Percentiles rank a stretch among this genome's conserved stretches.
Conservation (phyloP, 2,329 filamentous ascomycete species). For the Ophiosphaerella herpotricha region DNA sequence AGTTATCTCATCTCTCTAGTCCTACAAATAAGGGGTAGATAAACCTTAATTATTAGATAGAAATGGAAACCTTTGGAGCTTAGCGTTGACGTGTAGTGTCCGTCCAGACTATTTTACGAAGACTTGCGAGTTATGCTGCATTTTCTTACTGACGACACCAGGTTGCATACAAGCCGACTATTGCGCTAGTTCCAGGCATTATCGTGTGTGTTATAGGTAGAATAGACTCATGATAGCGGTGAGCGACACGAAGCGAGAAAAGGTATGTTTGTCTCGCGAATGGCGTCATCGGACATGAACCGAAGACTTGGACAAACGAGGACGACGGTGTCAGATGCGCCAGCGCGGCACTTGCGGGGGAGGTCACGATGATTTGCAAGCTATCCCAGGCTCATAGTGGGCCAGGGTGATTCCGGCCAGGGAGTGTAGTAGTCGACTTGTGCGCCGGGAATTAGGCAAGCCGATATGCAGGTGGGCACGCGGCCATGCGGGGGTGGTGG, state of each 20-base stretch:
- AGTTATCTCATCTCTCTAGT: too few relatives aligned
- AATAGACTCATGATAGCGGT: constrained; percentile 18
- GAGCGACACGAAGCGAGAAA: constrained; percentile 4
- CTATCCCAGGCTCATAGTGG: not conserved
- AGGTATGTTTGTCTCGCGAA: constrained; percentile 3
- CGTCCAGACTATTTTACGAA: too few relatives aligned
- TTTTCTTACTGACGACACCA: too few relatives aligned
- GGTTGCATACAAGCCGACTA: too few relatives aligned
- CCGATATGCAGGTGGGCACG: constrained; percentile 20
- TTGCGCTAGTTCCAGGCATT: not conserved
- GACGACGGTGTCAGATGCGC: constrained; percentile 10
- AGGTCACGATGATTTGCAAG: constrained; percentile 15
- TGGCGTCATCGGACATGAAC: constrained; percentile 21
- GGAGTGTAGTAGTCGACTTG: not conserved
- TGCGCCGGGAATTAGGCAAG: not conserved
- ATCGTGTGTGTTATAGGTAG: not conserved
- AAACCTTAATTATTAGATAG: too few relatives aligned
- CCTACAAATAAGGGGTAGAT: too few relatives aligned
- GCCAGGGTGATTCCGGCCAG: not conserved
- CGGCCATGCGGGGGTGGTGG: constrained; percentile 10
- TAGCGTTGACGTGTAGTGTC: too few relatives aligned
- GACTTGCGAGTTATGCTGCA: too few relatives aligned
- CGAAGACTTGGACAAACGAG: constrained; percentile 4
- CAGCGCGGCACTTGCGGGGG: constrained; percentile 15
- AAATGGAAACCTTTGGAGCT: too few relatives aligned